Evolutionary conservation across 768 basidiomycete species (phyloP), one percentile per base, ranked within the genome.

Genomic region (Lentinula aciculospora): DNA sequence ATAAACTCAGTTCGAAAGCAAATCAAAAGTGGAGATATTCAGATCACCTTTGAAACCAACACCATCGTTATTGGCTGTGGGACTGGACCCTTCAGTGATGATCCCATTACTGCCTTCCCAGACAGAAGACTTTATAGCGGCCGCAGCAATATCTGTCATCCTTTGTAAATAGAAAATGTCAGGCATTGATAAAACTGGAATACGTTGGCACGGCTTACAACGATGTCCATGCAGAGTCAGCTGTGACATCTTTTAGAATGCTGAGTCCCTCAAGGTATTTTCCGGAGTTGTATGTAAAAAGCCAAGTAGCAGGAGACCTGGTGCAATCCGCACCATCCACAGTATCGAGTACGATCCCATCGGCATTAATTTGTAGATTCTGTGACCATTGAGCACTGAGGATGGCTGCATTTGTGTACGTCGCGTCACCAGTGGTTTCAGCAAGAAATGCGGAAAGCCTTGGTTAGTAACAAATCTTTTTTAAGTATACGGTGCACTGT

Each of bases 211-310:
- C 21, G n/a, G 63, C 76, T 61, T 62, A 80, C 78, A 81, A 59
- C 1, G 61, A 66, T 37, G 62, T 74, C 78, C 79, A 80, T 27
- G 70, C 65, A 23, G 61, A 49, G 59, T 81, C 72, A 5, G 71
- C 70, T 9, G 76, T 78, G 31, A 81, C 71, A 46, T 70, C 70
- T 0, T 68, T 67, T 25, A 82, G 66, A 8, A 82, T 72, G 42
- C 73, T 76, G 46, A 81, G 67, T 2, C 80, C 81, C 61, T 83
- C 81, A 19, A 82, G 72, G 50, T 72, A 77, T 58, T 82, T 82
- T 37, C 81, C 80, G 28, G 70, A 75, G 59, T 82, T 82, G 60
- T 82, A 82, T 0, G 81, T 81, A 65, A 81, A 82, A 5, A 81
- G 49, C 75, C 77, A 81, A 3, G 60, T 71, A 4, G 74, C 62